These are phyloP conservation scores for Erysimum cheiranthoides DNA, from an alignment of 345 rosid species.

Conservation along the genomic window DNA sequence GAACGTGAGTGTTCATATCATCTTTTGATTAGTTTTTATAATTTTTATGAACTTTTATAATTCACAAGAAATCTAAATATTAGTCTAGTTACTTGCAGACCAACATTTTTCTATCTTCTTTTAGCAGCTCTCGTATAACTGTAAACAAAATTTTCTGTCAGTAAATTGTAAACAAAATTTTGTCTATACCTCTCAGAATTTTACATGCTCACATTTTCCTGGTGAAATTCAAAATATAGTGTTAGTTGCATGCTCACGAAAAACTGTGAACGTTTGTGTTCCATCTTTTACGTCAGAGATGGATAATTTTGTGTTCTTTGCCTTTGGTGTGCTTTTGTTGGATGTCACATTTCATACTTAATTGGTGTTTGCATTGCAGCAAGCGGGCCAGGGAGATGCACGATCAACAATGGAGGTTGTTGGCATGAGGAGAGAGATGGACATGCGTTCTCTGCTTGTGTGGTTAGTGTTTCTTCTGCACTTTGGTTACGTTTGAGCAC, in stretches of 20 bases:
- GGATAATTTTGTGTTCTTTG: neutral
- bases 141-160: neutral
- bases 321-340: neutral
- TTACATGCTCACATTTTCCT: conserved; percentile 28
- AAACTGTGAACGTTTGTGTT: neutral
- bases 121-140: neutral
- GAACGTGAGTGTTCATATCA: conserved; percentile 61
- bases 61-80: neutral
- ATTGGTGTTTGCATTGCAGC: conserved; percentile 44
- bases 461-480: conserved; percentile 55
- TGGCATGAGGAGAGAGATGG: conserved; percentile 68
- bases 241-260: conserved; percentile 1
- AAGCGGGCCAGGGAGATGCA: conserved; percentile 72
- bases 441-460: conserved; percentile 69
- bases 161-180: neutral
- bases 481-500: neutral
- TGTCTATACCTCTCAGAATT: neutral
- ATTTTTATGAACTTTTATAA: conserved; percentile 50
- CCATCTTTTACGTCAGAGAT: neutral
- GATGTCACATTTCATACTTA: neutral
- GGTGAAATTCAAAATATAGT: conserved; percentile 2
- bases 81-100: conserved; percentile 57
- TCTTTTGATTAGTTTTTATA: neutral
- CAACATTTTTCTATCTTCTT: neutral
- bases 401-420: conserved; percentile 75